phyloP scores from a whole-genome alignment of 345 rosid species.

The Populus euphratica region DNA sequence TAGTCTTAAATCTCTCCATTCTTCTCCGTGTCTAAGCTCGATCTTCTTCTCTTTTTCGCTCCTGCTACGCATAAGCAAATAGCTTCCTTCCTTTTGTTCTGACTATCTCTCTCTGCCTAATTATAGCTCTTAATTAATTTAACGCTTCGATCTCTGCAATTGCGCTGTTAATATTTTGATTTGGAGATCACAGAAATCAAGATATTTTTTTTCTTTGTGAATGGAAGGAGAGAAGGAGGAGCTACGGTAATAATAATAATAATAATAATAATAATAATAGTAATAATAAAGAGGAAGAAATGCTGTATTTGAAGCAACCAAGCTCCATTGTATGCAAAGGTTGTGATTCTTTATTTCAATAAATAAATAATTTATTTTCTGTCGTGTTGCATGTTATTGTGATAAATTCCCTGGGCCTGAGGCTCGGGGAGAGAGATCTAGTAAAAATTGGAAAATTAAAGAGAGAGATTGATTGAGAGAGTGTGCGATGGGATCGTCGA shows the following conservation, averaged over 20 bases:
- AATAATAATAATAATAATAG: too few species aligned
- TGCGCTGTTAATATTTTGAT: neutral
- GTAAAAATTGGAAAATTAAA: neutral
- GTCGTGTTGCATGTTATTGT: conserved; percentile 44
- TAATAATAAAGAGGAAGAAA: conserved; percentile 24
- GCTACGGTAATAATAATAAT: neutral
- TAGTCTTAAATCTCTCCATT: neutral
- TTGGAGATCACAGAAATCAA: neutral
- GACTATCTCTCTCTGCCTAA: neutral
- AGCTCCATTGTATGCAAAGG: conserved; percentile 48
- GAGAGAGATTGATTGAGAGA: neutral
- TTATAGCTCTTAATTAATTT: neutral
- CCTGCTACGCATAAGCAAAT: neutral
- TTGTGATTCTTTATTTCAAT: conserved; percentile 17
- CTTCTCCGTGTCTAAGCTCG: neutral
- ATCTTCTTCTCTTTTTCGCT: conserved; percentile 14
- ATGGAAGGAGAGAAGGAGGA: conserved; percentile 13
- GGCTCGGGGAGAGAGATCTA: conserved; percentile 54
- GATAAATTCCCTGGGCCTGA: conserved; percentile 61
- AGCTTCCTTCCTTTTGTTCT: neutral
- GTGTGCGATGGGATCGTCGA: conserved; percentile 5
- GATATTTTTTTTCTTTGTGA: neutral
- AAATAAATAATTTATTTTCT: neutral
- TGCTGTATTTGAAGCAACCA: conserved; percentile 83
- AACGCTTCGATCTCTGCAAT: neutral